phyloP scores from a whole-genome alignment of 2,329 filamentous ascomycete genomes.

The Ophiostoma triangulosporum region DNA sequence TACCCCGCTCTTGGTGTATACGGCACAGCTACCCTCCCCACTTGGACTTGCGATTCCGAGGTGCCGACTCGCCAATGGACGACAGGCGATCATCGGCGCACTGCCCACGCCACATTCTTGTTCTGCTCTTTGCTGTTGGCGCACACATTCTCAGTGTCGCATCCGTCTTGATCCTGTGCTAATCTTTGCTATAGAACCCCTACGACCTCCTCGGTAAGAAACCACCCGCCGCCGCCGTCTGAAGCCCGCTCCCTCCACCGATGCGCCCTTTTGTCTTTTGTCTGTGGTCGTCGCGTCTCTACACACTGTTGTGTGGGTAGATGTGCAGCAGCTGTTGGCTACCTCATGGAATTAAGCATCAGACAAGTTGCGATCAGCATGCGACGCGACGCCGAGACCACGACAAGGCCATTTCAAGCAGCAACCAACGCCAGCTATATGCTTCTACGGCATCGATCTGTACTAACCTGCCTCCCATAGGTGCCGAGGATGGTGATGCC shows the following conservation, averaged over 20 bases:
- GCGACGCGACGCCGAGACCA: neutral
- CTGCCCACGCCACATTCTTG: neutral
- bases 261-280: neutral
- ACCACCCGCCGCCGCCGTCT: neutral
- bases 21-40: neutral
- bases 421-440: neutral
- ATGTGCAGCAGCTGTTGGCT: no score
- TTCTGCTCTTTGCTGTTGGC: neutral
- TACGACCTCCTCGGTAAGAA: constrained; percentile 91
- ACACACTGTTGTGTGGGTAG: no score
- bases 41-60: neutral
- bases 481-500: constrained; percentile 49
- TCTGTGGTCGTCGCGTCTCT: neutral
- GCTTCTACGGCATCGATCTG: neutral
- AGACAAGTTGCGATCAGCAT: neutral
- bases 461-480: constrained; percentile 23
- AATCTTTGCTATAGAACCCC: constrained; percentile 54
- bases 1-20: neutral
- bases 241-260: neutral
- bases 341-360: no score
- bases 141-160: neutral
- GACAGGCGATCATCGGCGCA: no score
- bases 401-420: neutral
- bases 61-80: neutral
- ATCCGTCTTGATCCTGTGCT: neutral